These are phyloP conservation scores for Mycena amicta DNA, from an alignment of 768 basidiomycete species.

Conservation along the genomic window DNA sequence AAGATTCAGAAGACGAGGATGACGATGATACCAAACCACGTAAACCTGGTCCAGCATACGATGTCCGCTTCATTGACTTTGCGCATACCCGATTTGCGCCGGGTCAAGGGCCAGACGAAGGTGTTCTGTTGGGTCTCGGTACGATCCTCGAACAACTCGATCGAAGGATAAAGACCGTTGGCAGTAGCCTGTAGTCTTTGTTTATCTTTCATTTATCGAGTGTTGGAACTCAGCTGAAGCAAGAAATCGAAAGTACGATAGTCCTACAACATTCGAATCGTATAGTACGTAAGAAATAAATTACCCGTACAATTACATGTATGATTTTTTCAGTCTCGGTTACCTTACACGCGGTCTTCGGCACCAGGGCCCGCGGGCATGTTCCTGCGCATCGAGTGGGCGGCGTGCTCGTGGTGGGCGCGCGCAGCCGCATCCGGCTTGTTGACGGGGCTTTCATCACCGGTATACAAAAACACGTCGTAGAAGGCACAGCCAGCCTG, in stretches of 20 bases:
- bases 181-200: too few relatives aligned
- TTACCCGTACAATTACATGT: too few relatives aligned
- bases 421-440: conserved; percentile 37
- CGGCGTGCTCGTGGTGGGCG: conserved; percentile 10
- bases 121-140: conserved; percentile 74
- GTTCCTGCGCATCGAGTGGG: conserved; percentile 7
- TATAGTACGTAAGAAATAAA: too few relatives aligned
- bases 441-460: conserved; percentile 56
- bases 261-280: too few relatives aligned
- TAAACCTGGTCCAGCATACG: conserved; percentile 52
- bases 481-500: conserved; percentile 57
- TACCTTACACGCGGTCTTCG: too few relatives aligned
- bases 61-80: conserved; percentile 90
- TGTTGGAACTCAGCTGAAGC: too few relatives aligned
- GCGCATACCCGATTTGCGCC: conserved; percentile 77
- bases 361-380: conserved; percentile 17
- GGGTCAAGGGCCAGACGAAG: conserved; percentile 77
- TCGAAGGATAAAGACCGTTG: conserved; percentile 46
- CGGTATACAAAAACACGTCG: conserved; percentile 59
- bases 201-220: too few relatives aligned
- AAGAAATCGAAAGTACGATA: too few relatives aligned
- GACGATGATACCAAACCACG: conserved; percentile 34
- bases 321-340: too few relatives aligned
- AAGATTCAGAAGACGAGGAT: conserved; percentile 23
- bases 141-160: conserved; percentile 66